Base-by-base conservation (phyloP, 495 filamentous ascomycete genomes). In the Saxophila tyrrhenica region DNA sequence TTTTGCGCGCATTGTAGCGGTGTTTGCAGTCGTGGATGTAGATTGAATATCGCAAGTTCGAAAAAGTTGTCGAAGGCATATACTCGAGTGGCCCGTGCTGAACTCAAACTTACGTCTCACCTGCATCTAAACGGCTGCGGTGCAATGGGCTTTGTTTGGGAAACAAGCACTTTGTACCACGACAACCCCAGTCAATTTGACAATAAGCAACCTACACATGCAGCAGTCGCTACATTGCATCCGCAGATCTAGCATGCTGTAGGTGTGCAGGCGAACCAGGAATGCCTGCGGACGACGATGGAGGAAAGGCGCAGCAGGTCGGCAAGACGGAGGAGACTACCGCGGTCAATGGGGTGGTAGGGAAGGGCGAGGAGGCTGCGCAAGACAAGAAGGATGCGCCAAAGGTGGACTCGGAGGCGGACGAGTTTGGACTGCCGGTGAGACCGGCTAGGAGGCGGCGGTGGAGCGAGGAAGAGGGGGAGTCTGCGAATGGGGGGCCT, bases 1-100 rank as follows among this genome's bases (percentile, higher is more conserved):
- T 69, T 96, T 96, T 54, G 87, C 89, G 64, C 85, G 80, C 88
- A 94, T 94, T 57, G 66, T 79, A 62, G 39, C 60, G 38, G 16
- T 22, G 25, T 5, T 9, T 16, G 23, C 0, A 35, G 46, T 48
- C 42, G 41, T 55, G 32, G 5, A 13, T 35, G 29, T 35, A 13
- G 29, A 13, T n/a, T n/a, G n/a, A n/a, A n/a, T n/a, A n/a, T n/a
- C n/a, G n/a, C n/a, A n/a, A n/a, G n/a, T n/a, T n/a, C n/a, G n/a
- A n/a, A n/a, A n/a, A n/a, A n/a, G n/a, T n/a, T n/a, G n/a, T n/a
- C n/a, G n/a, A n/a, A n/a, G n/a, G n/a, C n/a, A n/a, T n/a, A n/a
- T n/a, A n/a, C n/a, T n/a, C n/a, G n/a, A n/a, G n/a, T n/a, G n/a
- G n/a, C n/a, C n/a, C n/a, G n/a, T n/a, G n/a, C n/a, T n/a, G n/a